Base-by-base conservation (phyloP, 2,329 filamentous ascomycete species). In the Plectosphaerella sp. region DNA sequence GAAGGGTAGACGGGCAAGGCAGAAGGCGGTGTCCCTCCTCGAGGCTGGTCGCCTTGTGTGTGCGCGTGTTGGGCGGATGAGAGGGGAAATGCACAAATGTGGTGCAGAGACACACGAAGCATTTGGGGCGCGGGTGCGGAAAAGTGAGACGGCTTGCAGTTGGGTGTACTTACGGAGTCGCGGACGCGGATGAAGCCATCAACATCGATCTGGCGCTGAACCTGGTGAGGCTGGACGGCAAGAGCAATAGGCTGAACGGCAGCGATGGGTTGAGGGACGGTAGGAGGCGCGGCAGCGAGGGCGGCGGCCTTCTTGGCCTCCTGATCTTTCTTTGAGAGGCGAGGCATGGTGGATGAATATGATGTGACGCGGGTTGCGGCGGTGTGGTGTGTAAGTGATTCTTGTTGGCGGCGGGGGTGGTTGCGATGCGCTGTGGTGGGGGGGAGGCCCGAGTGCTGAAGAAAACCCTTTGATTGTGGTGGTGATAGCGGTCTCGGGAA, bases 101-200 rank as follows among this genome's bases (percentile, higher is more conserved):
- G 45, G 35, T 37, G 41, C 18, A 20, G 47, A 48, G 20, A 43
- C 20, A 41, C 9, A 18, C 24, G 52, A 45, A 46, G 43, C 37
- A 47, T 50, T 25, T 52, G 48, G 35, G 52, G 41, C 49, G 60
- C 43, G 48, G 51, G 50, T 45, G 46, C 46, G 46, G 37, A 53
- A 39, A 54, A 56, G 50, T 54, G 52, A 57, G 45, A 55, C 28
- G 14, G 2, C 10, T 41, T 48, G 51, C 50, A 7, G 11, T 9
- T 10, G 28, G 4, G 28, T 33, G 37, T 53, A 74, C 88, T 80
- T 85, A 95, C 91, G 67, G 84, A 86, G 67, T 95, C 90, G 63
- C 90, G 83, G 47, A 91, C 90, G 65, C 86, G 80, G 55, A 89
- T 80, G 67, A 93, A 93, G 68, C 89, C 87, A 53, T 90, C 86